Percentiles rank a stretch among this genome's conserved stretches.
phyloP scores from a whole-genome alignment of 78 protist genomes.

The Thecamonas trahens region DNA sequence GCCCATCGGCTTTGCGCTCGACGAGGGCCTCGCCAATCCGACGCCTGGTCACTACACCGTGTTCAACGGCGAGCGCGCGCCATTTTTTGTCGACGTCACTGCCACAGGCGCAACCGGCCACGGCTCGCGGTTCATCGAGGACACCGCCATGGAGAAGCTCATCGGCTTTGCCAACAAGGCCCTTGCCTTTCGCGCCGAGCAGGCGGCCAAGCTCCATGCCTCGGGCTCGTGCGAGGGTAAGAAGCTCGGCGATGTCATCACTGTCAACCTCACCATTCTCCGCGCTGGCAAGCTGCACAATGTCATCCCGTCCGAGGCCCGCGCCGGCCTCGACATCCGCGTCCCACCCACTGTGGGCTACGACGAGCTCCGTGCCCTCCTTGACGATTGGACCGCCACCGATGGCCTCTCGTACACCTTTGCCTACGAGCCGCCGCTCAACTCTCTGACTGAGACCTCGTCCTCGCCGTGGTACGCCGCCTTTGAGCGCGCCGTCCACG shows the following conservation, averaged over 20 bases:
- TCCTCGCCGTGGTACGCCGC: no score
- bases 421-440: conserved; percentile 18
- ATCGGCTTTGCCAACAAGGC: conserved; percentile 23
- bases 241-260: conserved; percentile 67
- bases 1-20: conserved; percentile 64
- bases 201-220: conserved; percentile 4
- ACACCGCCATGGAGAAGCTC: conserved; percentile 49
- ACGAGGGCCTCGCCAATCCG: conserved; percentile 69
- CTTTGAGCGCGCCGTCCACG: conserved; percentile 12
- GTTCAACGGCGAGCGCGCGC: conserved; percentile 73
- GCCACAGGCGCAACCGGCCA: conserved; percentile 78
- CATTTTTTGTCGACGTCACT: conserved; percentile 48
- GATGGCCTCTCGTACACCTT: conserved; percentile 45
- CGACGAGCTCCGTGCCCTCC: conserved; percentile 28
- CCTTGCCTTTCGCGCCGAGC: conserved; percentile 45
- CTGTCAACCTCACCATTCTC: conserved; percentile 60
- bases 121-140: conserved; percentile 59
- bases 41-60: conserved; percentile 44
- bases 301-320: conserved; percentile 65
- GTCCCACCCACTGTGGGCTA: conserved; percentile 55
- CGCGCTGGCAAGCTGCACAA: conserved; percentile 46
- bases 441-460: conserved; percentile 25
- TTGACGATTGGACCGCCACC: conserved; percentile 45
- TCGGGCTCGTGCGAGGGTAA: conserved; percentile 9
- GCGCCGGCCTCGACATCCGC: conserved; percentile 70